phyloP scores from a whole-genome alignment of 768 basidiomycete genomes.

The Lactarius sanguifluus region DNA sequence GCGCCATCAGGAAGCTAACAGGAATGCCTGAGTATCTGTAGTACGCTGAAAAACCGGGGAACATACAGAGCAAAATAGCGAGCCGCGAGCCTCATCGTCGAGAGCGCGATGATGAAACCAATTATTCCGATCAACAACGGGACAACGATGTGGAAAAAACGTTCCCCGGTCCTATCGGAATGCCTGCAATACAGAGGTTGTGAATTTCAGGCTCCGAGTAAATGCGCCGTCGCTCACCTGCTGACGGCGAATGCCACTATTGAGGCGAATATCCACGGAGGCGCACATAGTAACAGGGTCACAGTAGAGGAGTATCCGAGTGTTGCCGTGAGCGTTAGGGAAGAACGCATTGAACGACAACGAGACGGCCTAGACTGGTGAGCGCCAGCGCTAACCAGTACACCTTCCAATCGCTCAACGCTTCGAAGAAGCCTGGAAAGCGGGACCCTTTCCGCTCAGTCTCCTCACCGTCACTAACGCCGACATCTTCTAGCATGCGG shows the following conservation, averaged over 20 bases:
- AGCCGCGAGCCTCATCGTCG: constrained; percentile 58
- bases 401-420: constrained; percentile 77
- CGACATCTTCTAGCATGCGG: constrained; percentile 65
- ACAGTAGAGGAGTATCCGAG: constrained; percentile 65
- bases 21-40: neutral
- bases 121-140: constrained; percentile 60
- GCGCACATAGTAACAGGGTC: constrained; percentile 73
- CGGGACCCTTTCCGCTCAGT: constrained; percentile 39
- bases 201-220: neutral
- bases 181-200: constrained; percentile 44
- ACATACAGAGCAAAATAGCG: constrained; percentile 67
- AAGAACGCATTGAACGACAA: constrained; percentile 80
- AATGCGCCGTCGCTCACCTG: constrained; percentile 34
- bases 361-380: constrained; percentile 57
- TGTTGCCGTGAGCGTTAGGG: constrained; percentile 71
- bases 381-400: constrained; percentile 75
- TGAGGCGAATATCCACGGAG: constrained; percentile 69
- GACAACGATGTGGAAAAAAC: constrained; percentile 62
- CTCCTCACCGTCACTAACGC: constrained; percentile 50
- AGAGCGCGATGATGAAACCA: constrained; percentile 65
- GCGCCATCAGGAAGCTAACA: constrained; percentile 71
- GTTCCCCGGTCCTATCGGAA: constrained; percentile 69
- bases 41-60: neutral
- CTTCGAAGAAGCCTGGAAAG: constrained; percentile 51
- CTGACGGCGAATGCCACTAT: constrained; percentile 53